A percentile compares a stretch with the other conserved stretches of the same genome.
Conservation (phyloP, 257 asterid genomes). For the Scutellaria barbata region DNA sequence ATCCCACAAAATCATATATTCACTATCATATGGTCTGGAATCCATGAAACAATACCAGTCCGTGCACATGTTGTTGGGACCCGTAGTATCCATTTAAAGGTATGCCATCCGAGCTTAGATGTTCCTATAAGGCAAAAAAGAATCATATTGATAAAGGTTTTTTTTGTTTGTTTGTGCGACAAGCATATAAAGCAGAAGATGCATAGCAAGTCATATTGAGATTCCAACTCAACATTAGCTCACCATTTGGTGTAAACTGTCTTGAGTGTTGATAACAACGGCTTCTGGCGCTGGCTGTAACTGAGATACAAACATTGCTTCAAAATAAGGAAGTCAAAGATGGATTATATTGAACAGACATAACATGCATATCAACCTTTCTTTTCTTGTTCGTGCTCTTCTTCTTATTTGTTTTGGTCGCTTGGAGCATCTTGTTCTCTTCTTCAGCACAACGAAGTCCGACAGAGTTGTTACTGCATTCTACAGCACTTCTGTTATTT, state of each 20-base stretch:
- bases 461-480: slow-evolving; percentile 54
- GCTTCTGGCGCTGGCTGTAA: slow-evolving; percentile 72
- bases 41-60: slow-evolving; percentile 63
- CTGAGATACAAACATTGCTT: slow-evolving; percentile 45
- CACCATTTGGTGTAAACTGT: slow-evolving; percentile 74
- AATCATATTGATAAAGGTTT: slow-evolving; percentile 8
- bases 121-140: slow-evolving; percentile 58
- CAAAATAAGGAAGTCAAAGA: slow-evolving; percentile 8
- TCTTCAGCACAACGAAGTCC: slow-evolving; percentile 67
- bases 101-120: slow-evolving; percentile 66
- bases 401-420: slow-evolving; percentile 65
- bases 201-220: slow-evolving; percentile 3
- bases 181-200: slow-evolving; percentile 11
- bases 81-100: slow-evolving; percentile 80
- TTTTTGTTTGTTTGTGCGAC: neutral
- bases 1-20: slow-evolving; percentile 11
- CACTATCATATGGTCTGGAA: slow-evolving; percentile 2
- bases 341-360: slow-evolving; percentile 21
- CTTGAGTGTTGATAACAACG: slow-evolving; percentile 57
- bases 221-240: slow-evolving; percentile 30
- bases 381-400: slow-evolving; percentile 73
- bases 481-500: slow-evolving; percentile 67
- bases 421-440: slow-evolving; percentile 54
- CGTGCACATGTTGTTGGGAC: slow-evolving; percentile 84
- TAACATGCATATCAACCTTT: slow-evolving; percentile 59